phyloP scores from a whole-genome alignment of 2,329 filamentous ascomycete genomes.

The Canariomyces notabilis region DNA sequence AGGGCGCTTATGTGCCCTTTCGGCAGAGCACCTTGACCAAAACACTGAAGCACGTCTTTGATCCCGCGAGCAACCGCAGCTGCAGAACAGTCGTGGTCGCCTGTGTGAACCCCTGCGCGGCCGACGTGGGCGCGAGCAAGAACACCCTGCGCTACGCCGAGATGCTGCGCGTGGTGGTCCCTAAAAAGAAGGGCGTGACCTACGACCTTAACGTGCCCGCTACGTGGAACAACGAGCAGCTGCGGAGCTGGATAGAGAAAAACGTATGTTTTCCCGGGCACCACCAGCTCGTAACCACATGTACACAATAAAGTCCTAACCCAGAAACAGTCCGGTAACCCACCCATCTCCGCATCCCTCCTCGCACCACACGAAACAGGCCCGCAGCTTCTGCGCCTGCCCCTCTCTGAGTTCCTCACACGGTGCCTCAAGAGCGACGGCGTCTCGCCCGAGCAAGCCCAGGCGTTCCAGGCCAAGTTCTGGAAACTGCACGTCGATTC shows the following conservation, averaged over 20 bases:
- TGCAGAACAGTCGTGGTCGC: slow-evolving; percentile 44
- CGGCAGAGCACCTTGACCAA: slow-evolving; percentile 44
- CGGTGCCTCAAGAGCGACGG: slow-evolving; percentile 36
- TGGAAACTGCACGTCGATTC: slow-evolving; percentile 41
- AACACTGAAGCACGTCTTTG: slow-evolving; percentile 46
- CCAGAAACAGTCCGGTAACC: slow-evolving; percentile 34
- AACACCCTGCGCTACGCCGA: slow-evolving; percentile 48
- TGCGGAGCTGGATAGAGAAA: slow-evolving; percentile 36
- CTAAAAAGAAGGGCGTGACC: slow-evolving; percentile 23
- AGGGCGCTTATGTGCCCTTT: slow-evolving; percentile 41
- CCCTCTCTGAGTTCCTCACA: slow-evolving; percentile 35
- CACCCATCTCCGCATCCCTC: slow-evolving; percentile 29
- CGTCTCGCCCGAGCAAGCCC: slow-evolving; percentile 36
- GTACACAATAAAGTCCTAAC: not conserved
- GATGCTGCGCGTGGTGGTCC: slow-evolving; percentile 38
- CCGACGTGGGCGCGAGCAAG: slow-evolving; percentile 40
- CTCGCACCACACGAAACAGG: slow-evolving; percentile 40
- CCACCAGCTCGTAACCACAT: not conserved
- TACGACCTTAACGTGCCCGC: slow-evolving; percentile 30
- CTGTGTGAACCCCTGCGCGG: slow-evolving; percentile 43
- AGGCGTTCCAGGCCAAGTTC: slow-evolving; percentile 38
- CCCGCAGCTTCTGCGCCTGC: slow-evolving; percentile 38
- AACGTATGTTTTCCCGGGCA: slow-evolving; percentile 33
- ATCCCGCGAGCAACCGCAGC: slow-evolving; percentile 34
- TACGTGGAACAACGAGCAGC: slow-evolving; percentile 37